These are phyloP conservation scores for Taphrina pruni DNA, from an alignment of 1,139 yeast genomes.

Conservation along the genomic window DNA sequence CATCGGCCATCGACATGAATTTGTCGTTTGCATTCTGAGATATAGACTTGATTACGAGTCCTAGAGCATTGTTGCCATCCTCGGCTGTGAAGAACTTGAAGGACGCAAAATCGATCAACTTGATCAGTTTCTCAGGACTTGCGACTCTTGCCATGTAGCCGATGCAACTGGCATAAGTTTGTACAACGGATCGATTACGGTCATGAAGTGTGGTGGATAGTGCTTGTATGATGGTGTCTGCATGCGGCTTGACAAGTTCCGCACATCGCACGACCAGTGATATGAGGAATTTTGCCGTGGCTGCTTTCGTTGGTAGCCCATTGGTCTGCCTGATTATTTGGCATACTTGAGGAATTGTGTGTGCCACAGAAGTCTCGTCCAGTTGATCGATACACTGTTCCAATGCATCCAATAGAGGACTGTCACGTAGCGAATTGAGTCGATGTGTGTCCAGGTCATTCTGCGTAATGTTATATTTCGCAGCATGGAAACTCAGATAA, in stretches of 20 bases:
- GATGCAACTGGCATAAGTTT: constrained; percentile 78
- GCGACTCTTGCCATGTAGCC: constrained; percentile 79
- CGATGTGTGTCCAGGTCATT: constrained; percentile 66
- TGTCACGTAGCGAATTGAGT: constrained; percentile 71
- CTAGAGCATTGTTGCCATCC: constrained; percentile 61
- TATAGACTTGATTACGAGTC: constrained; percentile 69
- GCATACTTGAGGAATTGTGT: constrained; percentile 58
- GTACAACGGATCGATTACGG: constrained; percentile 71
- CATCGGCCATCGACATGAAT: constrained; percentile 66
- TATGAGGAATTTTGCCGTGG: constrained; percentile 78
- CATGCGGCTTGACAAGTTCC: constrained; percentile 63
- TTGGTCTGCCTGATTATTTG: constrained; percentile 63
- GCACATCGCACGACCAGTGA: constrained; percentile 65
- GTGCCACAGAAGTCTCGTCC: constrained; percentile 61
- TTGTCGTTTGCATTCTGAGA: constrained; percentile 73
- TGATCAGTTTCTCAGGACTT: constrained; percentile 60
- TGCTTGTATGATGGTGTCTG: constrained; percentile 65
- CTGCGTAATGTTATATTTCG: constrained; percentile 72
- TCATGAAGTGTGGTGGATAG: constrained; percentile 69
- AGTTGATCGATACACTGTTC: constrained; percentile 69
- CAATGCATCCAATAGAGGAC: constrained; percentile 89
- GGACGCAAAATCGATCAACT: constrained; percentile 61
- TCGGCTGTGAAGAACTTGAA: constrained; percentile 61
- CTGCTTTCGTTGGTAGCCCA: constrained; percentile 90
- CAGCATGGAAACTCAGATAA: constrained; percentile 85